These are phyloP conservation scores for Phytophthora syringae DNA, from an alignment of 352 stramenopile genomes.

Conservation along the genomic window DNA sequence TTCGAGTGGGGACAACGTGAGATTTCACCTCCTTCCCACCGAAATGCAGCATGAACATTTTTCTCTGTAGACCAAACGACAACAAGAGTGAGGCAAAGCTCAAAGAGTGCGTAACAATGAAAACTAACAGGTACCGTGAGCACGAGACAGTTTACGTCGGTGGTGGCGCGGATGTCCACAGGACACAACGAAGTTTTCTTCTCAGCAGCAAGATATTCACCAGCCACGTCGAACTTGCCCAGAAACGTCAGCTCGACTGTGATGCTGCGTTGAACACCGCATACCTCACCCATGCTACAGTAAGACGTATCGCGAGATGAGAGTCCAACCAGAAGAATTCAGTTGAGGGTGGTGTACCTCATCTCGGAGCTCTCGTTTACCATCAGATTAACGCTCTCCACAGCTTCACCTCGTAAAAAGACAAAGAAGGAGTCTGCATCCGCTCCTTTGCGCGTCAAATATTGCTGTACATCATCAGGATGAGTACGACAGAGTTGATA, in stretches of 20 bases:
- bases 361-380: slow-evolving; percentile 67
- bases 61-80: slow-evolving; percentile 44
- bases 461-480: slow-evolving; percentile 55
- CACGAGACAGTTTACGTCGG: slow-evolving; percentile 76
- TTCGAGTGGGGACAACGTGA: slow-evolving; percentile 54
- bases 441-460: slow-evolving; percentile 71
- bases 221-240: slow-evolving; percentile 81
- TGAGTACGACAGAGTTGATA: slow-evolving; percentile 6
- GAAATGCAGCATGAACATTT: slow-evolving; percentile 81
- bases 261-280: slow-evolving; percentile 69
- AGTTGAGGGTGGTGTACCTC: slow-evolving; percentile 37
- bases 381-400: slow-evolving; percentile 71
- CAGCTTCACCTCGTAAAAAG: slow-evolving; percentile 72
- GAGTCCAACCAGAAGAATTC: not conserved
- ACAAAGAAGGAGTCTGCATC: slow-evolving; percentile 85
- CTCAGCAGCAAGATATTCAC: slow-evolving; percentile 78
- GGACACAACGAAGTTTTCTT: slow-evolving; percentile 73
- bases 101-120: no score
- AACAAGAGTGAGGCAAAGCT: not conserved
- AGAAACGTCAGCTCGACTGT: slow-evolving; percentile 81
- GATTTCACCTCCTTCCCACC: slow-evolving; percentile 68
- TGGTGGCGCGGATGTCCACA: slow-evolving; percentile 76
- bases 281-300: slow-evolving; percentile 57
- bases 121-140: slow-evolving; percentile 78
- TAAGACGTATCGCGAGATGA: not conserved